Base-by-base conservation (phyloP, 345 rosid species). In the Citrus unshiu region DNA sequence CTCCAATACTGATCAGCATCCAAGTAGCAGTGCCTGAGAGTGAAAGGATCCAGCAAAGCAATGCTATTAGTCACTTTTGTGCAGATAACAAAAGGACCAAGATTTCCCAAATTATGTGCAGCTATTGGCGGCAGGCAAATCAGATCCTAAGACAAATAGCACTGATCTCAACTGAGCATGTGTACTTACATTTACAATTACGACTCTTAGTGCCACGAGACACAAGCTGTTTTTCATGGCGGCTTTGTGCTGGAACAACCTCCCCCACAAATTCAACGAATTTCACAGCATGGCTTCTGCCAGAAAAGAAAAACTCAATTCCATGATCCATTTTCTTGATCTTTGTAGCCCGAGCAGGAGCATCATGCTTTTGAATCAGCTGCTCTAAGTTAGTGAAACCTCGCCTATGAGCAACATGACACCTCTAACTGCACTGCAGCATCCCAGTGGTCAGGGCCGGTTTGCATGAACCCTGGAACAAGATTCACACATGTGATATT, bases 141-240 rank as follows among this genome's bases (percentile, higher is more conserved):
- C 35, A 80, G 57, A 80, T 83, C 81, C 65, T 83, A 78, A 79
- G 79, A n/a, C 81, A 83, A 59, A 80, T 5, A 22, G 81, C 81
- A 25, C 40, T 51, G 61, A 71, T 71, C 62, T 71, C 74, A 29
- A 51, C 62, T 27, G 62, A 71, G 25, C 51, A 51, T 1, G 72
- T 40, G 24, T 68, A 21, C 40, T 19, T 71, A 57, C 18, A 71
- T 51, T 51, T 51, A 60, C 19, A 71, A 34, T 71, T 51, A 59
- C 29, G 30, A 60, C 27, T 71, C 40, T 49, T 29, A 71, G 34
- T 16, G 30, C 30, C 62, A 51, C 30, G 74, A 32, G 74, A 51
- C 21, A 70, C 61, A 18, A 70, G 61, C 62, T 70, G 25, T 70
- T 70, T 49, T 9, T 71, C 74, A 30, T 32, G 35, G 74, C 27